A percentile compares a stretch with the other conserved stretches of the same genome.
Conservation (phyloP, 129 eudicot genomes). For the Flaveria ramosissima region DNA sequence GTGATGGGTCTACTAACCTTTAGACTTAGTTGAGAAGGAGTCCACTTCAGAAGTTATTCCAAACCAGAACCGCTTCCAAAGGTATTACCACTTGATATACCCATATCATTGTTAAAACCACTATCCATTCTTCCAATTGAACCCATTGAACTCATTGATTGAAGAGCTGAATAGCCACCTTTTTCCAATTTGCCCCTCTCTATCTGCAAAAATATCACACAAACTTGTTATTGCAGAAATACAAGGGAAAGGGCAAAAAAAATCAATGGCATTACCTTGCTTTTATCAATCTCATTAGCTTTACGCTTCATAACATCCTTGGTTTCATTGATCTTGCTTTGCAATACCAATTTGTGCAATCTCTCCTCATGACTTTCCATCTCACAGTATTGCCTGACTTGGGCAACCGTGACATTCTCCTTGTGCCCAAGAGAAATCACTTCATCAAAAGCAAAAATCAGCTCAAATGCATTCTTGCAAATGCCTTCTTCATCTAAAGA, state of each 20-base stretch:
- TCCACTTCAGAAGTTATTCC: constrained; percentile 70
- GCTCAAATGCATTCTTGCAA: constrained; percentile 81
- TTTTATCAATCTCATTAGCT: constrained; percentile 89
- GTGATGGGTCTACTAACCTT: constrained; percentile 49
- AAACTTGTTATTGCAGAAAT: background rate
- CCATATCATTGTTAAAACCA: constrained; percentile 65
- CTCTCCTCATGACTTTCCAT: constrained; percentile 95
- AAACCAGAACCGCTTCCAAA: constrained; percentile 74
- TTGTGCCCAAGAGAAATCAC: constrained; percentile 92
- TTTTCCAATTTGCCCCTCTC: constrained; percentile 67
- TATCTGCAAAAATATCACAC: constrained; percentile 40
- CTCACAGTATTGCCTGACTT: constrained; percentile 93
- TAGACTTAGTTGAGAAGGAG: constrained; percentile 66
- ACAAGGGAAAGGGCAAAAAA: constrained; percentile 1
- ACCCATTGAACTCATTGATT: constrained; percentile 64
- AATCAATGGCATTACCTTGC: constrained; percentile 50
- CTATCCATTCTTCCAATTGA: constrained; percentile 64
- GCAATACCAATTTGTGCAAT: constrained; percentile 69
- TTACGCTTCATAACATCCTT: constrained; percentile 93
- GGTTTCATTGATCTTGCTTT: constrained; percentile 78
- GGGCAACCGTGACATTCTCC: constrained; percentile 83
- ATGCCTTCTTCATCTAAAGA: constrained; percentile 90
- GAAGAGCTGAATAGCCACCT: constrained; percentile 68
- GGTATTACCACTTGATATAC: constrained; percentile 53
- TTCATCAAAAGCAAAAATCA: constrained; percentile 92